These are phyloP conservation scores for Calonectria montana DNA, from an alignment of 2,329 filamentous ascomycete genomes.

Conservation along the genomic window DNA sequence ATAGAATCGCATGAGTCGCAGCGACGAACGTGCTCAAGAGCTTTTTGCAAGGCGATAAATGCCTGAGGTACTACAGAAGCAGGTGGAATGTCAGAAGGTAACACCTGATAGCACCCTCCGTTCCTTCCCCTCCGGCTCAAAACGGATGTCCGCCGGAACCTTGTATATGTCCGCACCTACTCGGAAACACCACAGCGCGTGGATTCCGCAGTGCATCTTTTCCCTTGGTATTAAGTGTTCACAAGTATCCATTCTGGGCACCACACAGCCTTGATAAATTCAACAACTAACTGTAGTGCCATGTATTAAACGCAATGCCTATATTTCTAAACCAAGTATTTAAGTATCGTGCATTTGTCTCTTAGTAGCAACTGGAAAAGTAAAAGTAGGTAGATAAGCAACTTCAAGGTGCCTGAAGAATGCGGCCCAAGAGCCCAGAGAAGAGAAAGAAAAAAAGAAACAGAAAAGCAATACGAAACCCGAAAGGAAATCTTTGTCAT, in stretches of 20 bases:
- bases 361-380: constrained; percentile 9
- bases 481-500: constrained; percentile 46
- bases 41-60: neutral
- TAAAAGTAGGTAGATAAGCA: constrained; percentile 31
- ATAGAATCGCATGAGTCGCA: neutral
- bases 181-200: neutral
- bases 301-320: neutral
- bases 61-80: neutral
- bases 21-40: neutral
- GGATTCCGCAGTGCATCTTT: neutral
- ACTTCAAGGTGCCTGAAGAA: constrained; percentile 33
- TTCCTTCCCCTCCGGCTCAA: constrained; percentile 20
- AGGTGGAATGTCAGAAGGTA: neutral
- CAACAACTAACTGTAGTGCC: neutral
- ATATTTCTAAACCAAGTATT: constrained; percentile 3
- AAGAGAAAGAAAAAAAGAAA: constrained; percentile 34
- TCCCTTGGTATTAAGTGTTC: neutral
- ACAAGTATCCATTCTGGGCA: neutral
- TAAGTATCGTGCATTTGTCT: constrained; percentile 15
- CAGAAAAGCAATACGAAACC: constrained; percentile 36
- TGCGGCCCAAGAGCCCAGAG: constrained; percentile 30
- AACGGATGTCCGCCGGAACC: neutral
- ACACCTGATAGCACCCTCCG: neutral
- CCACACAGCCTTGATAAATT: neutral
- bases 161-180: neutral